These are phyloP conservation scores for Podospora australis DNA, from an alignment of 495 filamentous ascomycete genomes.

Conservation along the genomic window DNA sequence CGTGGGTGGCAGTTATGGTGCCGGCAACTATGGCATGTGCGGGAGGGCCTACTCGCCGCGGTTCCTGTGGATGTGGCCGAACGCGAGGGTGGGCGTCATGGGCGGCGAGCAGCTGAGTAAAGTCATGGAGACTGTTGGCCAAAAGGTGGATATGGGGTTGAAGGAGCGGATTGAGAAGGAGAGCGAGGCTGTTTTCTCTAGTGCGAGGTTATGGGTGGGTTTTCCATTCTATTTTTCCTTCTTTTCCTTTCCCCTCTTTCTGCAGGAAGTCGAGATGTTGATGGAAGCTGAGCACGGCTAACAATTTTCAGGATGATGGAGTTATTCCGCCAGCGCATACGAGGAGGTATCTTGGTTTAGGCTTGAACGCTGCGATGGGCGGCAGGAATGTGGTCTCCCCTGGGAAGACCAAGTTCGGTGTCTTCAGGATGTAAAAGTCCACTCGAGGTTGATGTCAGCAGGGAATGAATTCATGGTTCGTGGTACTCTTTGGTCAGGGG, in stretches of 20 bases:
- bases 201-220: constrained; percentile 79
- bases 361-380: constrained; percentile 69
- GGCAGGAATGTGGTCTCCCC: constrained; percentile 54
- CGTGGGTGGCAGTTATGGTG: constrained; percentile 81
- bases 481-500: too few relatives aligned
- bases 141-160: constrained; percentile 71
- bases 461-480: too few relatives aligned
- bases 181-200: constrained; percentile 81
- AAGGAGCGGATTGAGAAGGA: constrained; percentile 83
- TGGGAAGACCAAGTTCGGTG: constrained; percentile 74
- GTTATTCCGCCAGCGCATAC: constrained; percentile 89
- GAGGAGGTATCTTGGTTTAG: constrained; percentile 72
- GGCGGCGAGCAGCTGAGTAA: constrained; percentile 84
- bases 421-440: constrained; percentile 80
- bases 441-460: too few relatives aligned
- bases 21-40: constrained; percentile 66
- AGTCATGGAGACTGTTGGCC: constrained; percentile 93
- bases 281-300: constrained; percentile 12
- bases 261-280: too few relatives aligned
- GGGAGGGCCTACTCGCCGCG: constrained; percentile 89
- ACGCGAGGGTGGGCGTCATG: constrained; percentile 93
- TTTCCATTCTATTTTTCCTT: neutral
- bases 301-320: constrained; percentile 64
- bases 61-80: constrained; percentile 97
- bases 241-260: neutral